A percentile compares a stretch with the other conserved stretches of the same genome.
phyloP scores from a whole-genome alignment of 1,139 yeast genomes.

The Yamadazyma trypodendri region DNA sequence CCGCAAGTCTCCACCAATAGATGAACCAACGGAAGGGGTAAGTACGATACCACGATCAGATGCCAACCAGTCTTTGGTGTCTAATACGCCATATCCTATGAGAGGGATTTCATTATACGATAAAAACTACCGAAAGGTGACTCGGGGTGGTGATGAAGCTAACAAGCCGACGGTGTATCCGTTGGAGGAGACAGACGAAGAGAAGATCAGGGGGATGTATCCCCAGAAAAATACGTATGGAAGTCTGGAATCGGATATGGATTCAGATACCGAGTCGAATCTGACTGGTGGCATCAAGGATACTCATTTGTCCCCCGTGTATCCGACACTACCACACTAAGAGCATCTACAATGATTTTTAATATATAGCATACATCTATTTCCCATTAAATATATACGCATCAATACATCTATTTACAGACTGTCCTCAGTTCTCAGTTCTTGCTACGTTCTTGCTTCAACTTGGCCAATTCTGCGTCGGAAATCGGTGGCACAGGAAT shows the following conservation, averaged over 20 bases:
- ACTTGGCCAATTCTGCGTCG: slow-evolving; percentile 69
- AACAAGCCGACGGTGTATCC: slow-evolving; percentile 1
- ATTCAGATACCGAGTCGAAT: too few relatives aligned
- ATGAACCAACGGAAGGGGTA: neutral
- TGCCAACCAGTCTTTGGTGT: slow-evolving; percentile 1
- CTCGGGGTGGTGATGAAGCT: neutral
- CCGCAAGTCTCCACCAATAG: neutral
- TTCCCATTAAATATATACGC: neutral
- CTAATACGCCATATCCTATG: slow-evolving; percentile 25
- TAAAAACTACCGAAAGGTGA: slow-evolving; percentile 4
- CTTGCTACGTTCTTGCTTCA: slow-evolving; percentile 59
- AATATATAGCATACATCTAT: too few relatives aligned
- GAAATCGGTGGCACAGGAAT: slow-evolving; percentile 92
- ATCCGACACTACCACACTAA: too few relatives aligned
- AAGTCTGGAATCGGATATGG: neutral
- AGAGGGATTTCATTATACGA: slow-evolving; percentile 26
- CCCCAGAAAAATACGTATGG: neutral
- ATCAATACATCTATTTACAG: slow-evolving; percentile 4
- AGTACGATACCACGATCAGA: slow-evolving; percentile 2
- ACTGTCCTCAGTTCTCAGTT: slow-evolving; percentile 1
- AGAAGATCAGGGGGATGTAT: slow-evolving; percentile 3
- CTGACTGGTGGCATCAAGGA: too few relatives aligned
- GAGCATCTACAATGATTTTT: too few relatives aligned
- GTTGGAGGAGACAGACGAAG: slow-evolving; percentile 3
- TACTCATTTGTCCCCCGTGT: too few relatives aligned